Percentiles rank a stretch among this genome's conserved stretches.
phyloP scores from a whole-genome alignment of 2,329 filamentous ascomycete genomes.

The Cladosporium sp. region DNA sequence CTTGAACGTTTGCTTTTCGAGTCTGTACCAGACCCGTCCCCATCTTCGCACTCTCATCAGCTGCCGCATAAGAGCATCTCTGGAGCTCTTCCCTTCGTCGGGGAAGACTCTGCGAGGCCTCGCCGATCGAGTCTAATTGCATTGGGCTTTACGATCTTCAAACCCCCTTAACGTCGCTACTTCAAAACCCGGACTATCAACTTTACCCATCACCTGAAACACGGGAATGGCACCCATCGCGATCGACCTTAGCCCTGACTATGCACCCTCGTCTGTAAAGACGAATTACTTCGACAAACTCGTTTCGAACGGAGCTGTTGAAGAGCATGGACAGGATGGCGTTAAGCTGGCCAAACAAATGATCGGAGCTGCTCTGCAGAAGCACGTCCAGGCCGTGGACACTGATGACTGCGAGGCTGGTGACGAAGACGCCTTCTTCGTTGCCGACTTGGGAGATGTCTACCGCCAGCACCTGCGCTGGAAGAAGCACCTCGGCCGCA shows the following conservation, averaged over 20 bases:
- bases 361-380: conserved; percentile 81
- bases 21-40: conserved; percentile 41
- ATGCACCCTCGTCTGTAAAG: conserved; percentile 37
- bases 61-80: conserved; percentile 99
- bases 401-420: conserved; percentile 83
- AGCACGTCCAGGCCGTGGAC: conserved; percentile 78
- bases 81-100: conserved; percentile 97
- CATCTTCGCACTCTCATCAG: conserved; percentile 65
- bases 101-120: conserved; percentile 99
- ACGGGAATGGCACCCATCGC: conserved; percentile 71
- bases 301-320: conserved; percentile 11
- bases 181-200: neutral
- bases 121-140: conserved; percentile 64
- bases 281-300: conserved; percentile 20
- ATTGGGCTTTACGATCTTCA: conserved; percentile 86
- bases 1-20: conserved; percentile 42
- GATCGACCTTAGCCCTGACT: conserved; percentile 43
- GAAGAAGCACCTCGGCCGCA: conserved; percentile 88
- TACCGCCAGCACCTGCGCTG: conserved; percentile 98
- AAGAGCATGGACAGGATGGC: conserved; percentile 43
- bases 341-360: conserved; percentile 64
- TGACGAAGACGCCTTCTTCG: conserved; percentile 97
- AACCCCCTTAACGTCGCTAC: conserved; percentile 77
- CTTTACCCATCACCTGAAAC: conserved; percentile 14
- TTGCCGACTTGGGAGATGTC: conserved; percentile 95